Evolutionary conservation across 2,329 filamentous ascomycete species (phyloP).

Genomic region (Endoconidiophora laricicola): DNA sequence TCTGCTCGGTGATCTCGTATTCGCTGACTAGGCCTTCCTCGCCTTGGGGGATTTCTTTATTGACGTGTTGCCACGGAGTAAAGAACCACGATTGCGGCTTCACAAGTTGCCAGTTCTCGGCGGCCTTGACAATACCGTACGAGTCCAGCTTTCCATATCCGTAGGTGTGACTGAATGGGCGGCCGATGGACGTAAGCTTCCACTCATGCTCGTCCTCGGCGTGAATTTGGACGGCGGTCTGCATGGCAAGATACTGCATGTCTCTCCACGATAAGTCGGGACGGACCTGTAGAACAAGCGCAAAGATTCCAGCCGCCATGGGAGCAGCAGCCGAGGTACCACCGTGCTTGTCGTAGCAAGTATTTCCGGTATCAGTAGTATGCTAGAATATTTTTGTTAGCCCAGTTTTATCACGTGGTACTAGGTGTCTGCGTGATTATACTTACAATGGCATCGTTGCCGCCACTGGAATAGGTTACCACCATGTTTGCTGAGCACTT

Average conservation of each 20-base stretch:
- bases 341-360: slow-evolving; percentile 69
- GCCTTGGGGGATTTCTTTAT: slow-evolving; percentile 72
- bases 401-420: background rate
- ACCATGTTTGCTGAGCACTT: slow-evolving; percentile 89
- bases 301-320: slow-evolving; percentile 80
- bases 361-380: slow-evolving; percentile 86
- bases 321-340: slow-evolving; percentile 93
- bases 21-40: slow-evolving; percentile 58
- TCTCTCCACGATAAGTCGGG: slow-evolving; percentile 88
- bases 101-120: slow-evolving; percentile 71
- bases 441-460: slow-evolving; percentile 62
- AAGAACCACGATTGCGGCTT: slow-evolving; percentile 94
- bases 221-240: slow-evolving; percentile 70
- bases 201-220: slow-evolving; percentile 51
- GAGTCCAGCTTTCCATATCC: slow-evolving; percentile 93
- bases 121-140: slow-evolving; percentile 66
- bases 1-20: slow-evolving; percentile 69
- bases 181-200: slow-evolving; percentile 65
- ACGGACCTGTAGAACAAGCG: slow-evolving; percentile 67
- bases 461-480: slow-evolving; percentile 90
- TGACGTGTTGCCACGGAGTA: slow-evolving; percentile 85
- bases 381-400: slow-evolving; percentile 33
- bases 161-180: slow-evolving; percentile 83
- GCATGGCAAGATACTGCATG: slow-evolving; percentile 75
- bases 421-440: background rate